These are phyloP conservation scores for Casaregolazyma suthepensis DNA, from an alignment of 1,139 yeast species.

Conservation along the genomic window DNA sequence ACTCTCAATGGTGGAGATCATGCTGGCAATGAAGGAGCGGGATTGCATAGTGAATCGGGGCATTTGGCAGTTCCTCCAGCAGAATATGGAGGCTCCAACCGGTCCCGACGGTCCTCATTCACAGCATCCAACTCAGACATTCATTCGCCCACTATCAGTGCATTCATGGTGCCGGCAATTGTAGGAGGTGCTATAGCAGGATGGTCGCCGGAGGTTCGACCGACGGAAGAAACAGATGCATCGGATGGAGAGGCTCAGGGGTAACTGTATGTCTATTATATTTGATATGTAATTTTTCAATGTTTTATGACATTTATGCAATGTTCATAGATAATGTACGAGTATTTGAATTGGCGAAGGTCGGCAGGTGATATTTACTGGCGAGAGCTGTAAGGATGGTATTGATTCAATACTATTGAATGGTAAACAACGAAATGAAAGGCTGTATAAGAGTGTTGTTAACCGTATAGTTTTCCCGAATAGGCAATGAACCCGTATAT, in stretches of 20 bases:
- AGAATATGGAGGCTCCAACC: slow-evolving; percentile 5
- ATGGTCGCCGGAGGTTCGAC: slow-evolving; percentile 27
- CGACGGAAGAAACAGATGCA: background rate
- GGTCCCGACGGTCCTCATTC: slow-evolving; percentile 14
- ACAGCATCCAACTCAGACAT: slow-evolving; percentile 22
- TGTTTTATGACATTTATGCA: background rate
- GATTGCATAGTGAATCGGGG: slow-evolving; percentile 10
- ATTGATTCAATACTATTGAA: too few relatives aligned
- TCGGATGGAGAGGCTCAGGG: background rate
- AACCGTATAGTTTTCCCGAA: too few relatives aligned
- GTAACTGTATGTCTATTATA: too few relatives aligned
- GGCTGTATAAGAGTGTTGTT: too few relatives aligned
- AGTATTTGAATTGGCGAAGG: too few relatives aligned
- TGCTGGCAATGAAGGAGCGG: background rate
- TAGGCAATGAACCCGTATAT: too few relatives aligned
- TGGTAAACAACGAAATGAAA: too few relatives aligned
- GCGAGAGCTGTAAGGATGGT: too few relatives aligned
- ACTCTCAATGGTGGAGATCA: background rate
- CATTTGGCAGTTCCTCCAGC: slow-evolving; percentile 25
- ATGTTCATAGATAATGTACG: background rate
- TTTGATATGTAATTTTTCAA: background rate
- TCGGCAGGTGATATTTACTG: too few relatives aligned
- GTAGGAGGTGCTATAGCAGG: slow-evolving; percentile 54
- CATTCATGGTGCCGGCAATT: slow-evolving; percentile 47
- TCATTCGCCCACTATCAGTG: slow-evolving; percentile 32